Percentiles rank a stretch among this genome's conserved stretches.
These are phyloP conservation scores for Leccinum subgranulosum DNA, from an alignment of 768 basidiomycete species.

Conservation along the genomic window DNA sequence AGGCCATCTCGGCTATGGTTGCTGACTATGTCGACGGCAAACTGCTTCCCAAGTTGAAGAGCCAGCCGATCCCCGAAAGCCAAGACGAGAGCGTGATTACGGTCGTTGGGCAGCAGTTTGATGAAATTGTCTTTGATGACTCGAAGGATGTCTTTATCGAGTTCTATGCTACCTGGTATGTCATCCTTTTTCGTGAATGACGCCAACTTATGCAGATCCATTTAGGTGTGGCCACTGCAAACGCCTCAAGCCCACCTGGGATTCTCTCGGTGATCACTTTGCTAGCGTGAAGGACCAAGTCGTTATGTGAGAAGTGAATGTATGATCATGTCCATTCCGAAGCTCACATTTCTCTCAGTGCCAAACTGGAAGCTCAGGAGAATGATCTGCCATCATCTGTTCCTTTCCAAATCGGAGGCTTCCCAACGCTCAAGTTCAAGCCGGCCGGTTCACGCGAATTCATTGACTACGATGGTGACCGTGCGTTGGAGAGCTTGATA, in stretches of 20 bases:
- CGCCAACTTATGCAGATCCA: not conserved
- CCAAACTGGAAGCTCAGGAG: slow-evolving; percentile 95
- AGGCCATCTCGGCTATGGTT: slow-evolving; percentile 57
- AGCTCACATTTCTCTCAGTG: slow-evolving; percentile 44
- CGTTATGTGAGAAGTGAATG: slow-evolving; percentile 57
- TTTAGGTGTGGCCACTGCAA: slow-evolving; percentile 92
- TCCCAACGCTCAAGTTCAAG: slow-evolving; percentile 98
- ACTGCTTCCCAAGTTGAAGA: slow-evolving; percentile 84
- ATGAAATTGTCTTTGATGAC: slow-evolving; percentile 81
- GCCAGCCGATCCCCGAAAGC: slow-evolving; percentile 75
- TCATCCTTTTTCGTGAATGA: slow-evolving; percentile 10
- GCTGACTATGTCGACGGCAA: slow-evolving; percentile 66
- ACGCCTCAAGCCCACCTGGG: slow-evolving; percentile 93
- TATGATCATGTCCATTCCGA: not conserved
- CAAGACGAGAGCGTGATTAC: slow-evolving; percentile 83
- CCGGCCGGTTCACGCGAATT: slow-evolving; percentile 83
- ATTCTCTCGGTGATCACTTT: slow-evolving; percentile 84
- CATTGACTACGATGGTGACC: slow-evolving; percentile 91
- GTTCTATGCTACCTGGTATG: slow-evolving; percentile 95
- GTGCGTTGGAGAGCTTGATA: slow-evolving; percentile 80
- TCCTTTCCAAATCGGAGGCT: slow-evolving; percentile 82
- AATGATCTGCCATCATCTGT: slow-evolving; percentile 91
- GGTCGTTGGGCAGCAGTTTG: slow-evolving; percentile 88
- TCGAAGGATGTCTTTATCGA: slow-evolving; percentile 94
- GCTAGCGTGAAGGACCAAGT: slow-evolving; percentile 69